Percentiles rank a stretch among this genome's conserved stretches.
These are phyloP conservation scores for Fusarium tricinctum DNA, from an alignment of 2,329 filamentous ascomycete species.

Conservation along the genomic window DNA sequence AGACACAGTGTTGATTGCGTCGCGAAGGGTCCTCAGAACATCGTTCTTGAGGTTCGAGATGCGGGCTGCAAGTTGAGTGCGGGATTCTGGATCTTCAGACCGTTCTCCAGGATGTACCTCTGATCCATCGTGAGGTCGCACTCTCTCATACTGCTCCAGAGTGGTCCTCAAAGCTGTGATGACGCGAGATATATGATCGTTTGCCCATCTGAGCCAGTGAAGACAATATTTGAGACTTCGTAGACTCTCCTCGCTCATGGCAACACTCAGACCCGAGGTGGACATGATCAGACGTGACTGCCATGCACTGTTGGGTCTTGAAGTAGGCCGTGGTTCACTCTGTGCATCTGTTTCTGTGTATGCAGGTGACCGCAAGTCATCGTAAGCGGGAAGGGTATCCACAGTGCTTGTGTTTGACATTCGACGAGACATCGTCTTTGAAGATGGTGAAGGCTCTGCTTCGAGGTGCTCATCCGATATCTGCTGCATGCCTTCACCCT, in stretches of 20 bases:
- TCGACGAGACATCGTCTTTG: slow-evolving; percentile 60
- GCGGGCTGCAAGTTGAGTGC: slow-evolving; percentile 66
- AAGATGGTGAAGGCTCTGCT: slow-evolving; percentile 49
- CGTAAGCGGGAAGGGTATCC: slow-evolving; percentile 86
- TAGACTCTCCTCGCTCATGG: slow-evolving; percentile 90
- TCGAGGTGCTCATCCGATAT: slow-evolving; percentile 43
- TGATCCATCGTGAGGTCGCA: slow-evolving; percentile 26
- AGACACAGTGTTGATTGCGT: slow-evolving; percentile 86
- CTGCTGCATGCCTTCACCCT: slow-evolving; percentile 50
- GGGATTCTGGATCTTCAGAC: slow-evolving; percentile 41
- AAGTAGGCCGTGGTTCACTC: slow-evolving; percentile 47
- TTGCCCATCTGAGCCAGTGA: slow-evolving; percentile 83
- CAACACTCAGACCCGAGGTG: slow-evolving; percentile 89
- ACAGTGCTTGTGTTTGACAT: slow-evolving; percentile 75
- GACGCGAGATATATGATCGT: slow-evolving; percentile 81
- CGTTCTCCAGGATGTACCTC: slow-evolving; percentile 22
- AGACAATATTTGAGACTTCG: slow-evolving; percentile 88
- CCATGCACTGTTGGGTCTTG: slow-evolving; percentile 67
- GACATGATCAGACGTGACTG: slow-evolving; percentile 88
- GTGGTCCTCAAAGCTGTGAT: slow-evolving; percentile 81
- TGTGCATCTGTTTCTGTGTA: slow-evolving; percentile 73
- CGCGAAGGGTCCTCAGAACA: slow-evolving; percentile 82
- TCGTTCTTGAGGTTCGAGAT: slow-evolving; percentile 78
- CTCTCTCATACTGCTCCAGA: slow-evolving; percentile 82
- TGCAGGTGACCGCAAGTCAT: slow-evolving; percentile 80